A percentile compares a stretch with the other conserved stretches of the same genome.
These are phyloP conservation scores for Termitomyces sp. DNA, from an alignment of 768 basidiomycete species.

Conservation along the genomic window DNA sequence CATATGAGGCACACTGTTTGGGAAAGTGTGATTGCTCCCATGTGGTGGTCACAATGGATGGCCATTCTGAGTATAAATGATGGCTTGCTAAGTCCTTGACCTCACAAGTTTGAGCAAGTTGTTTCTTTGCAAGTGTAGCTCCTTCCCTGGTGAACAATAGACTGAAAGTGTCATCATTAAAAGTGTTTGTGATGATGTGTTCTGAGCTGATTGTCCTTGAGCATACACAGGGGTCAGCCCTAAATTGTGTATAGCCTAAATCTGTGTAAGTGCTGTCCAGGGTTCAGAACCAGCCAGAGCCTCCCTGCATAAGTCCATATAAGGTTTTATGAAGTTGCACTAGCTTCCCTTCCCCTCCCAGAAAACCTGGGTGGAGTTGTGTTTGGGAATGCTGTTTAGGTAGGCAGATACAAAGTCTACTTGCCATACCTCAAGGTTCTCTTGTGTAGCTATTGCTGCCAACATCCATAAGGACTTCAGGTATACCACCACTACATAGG, in stretches of 20 bases:
- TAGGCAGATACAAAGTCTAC: too few species aligned
- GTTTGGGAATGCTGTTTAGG: too few species aligned
- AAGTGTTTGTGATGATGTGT: too few species aligned
- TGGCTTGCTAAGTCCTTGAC: neutral
- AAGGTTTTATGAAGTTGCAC: neutral
- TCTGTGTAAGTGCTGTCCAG: neutral
- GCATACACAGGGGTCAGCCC: neutral
- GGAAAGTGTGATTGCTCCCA: neutral
- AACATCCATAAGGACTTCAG: too few species aligned
- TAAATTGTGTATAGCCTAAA: neutral
- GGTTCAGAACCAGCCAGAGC: neutral
- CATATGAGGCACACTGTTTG: too few species aligned
- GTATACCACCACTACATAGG: too few species aligned
- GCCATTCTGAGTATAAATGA: too few species aligned
- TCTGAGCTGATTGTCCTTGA: neutral
- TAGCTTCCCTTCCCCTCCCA: too few species aligned
- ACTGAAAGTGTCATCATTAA: neutral
- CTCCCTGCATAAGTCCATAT: conserved; percentile 2
- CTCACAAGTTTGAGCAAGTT: neutral
- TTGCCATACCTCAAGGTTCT: too few species aligned
- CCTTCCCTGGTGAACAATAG: neutral
- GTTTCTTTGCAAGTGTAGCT: neutral
- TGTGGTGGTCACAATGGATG: neutral
- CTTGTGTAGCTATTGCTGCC: too few species aligned
- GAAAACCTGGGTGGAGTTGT: neutral